Percentiles rank a stretch among this genome's conserved stretches.
These are phyloP conservation scores for Calycina marina DNA, from an alignment of 2,329 filamentous ascomycete species.

Conservation along the genomic window DNA sequence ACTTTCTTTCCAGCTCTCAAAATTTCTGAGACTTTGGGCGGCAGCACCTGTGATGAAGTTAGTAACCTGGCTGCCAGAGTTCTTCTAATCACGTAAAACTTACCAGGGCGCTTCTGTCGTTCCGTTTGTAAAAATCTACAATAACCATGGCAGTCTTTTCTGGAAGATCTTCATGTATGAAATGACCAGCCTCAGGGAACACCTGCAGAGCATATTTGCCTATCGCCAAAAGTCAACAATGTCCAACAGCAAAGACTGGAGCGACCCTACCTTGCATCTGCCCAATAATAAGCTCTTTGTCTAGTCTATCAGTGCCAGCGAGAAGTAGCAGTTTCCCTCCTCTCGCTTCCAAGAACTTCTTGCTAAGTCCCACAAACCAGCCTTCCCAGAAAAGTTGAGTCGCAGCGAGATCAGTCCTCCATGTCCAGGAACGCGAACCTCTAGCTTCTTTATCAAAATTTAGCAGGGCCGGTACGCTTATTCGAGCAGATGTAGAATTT, in stretches of 20 bases:
- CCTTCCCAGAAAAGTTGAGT: conserved; percentile 89
- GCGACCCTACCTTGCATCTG: conserved; percentile 72
- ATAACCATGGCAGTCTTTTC: conserved; percentile 76
- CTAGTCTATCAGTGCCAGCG: conserved; percentile 77
- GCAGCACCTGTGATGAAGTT: conserved; percentile 33
- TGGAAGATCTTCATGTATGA: conserved; percentile 89
- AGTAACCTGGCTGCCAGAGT: too few relatives aligned
- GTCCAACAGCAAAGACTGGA: not conserved
- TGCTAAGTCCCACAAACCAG: conserved; percentile 81
- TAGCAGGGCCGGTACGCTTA: conserved; percentile 73
- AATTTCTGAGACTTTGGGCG: conserved; percentile 78
- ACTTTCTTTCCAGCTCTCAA: conserved; percentile 47
- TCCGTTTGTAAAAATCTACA: conserved; percentile 82
- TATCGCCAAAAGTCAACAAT: conserved; percentile 17
- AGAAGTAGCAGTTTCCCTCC: conserved; percentile 77
- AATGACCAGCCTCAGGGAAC: conserved; percentile 88
- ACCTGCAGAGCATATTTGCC: conserved; percentile 94
- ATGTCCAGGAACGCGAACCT: conserved; percentile 42
- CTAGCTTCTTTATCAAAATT: conserved; percentile 28
- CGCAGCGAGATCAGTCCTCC: conserved; percentile 70
- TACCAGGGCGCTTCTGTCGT: conserved; percentile 73
- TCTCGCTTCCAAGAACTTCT: conserved; percentile 68
- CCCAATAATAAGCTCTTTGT: conserved; percentile 86
- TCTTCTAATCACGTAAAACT: too few relatives aligned
- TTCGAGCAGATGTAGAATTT: conserved; percentile 68